Conservation (phyloP, 371 early-diverging fungal species). For the Globomyces sp. region DNA sequence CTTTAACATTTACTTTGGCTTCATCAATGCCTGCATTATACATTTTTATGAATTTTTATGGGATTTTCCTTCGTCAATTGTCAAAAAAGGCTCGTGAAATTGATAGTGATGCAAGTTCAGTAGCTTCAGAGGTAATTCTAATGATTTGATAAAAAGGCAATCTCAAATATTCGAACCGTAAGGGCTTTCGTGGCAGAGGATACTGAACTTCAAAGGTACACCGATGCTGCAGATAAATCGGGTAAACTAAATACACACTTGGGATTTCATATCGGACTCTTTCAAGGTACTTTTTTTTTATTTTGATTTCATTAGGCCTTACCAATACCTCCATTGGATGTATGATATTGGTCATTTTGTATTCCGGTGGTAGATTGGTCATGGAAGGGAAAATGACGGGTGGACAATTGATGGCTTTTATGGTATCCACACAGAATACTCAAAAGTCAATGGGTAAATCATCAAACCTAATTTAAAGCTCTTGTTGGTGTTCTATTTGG, state of each 20-base stretch:
- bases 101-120: conserved; percentile 60
- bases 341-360: conserved; percentile 69
- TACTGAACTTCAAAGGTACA: conserved; percentile 61
- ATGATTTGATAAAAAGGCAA: conserved; percentile 21
- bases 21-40: conserved; percentile 69
- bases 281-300: conserved; percentile 50
- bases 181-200: conserved; percentile 72
- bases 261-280: conserved; percentile 76
- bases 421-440: conserved; percentile 74
- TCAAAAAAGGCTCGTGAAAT: conserved; percentile 52
- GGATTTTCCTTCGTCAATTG: conserved; percentile 63
- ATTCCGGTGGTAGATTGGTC: conserved; percentile 72
- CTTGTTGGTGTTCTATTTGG: conserved; percentile 74
- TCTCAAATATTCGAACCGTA: conserved; percentile 72
- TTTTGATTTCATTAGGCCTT: conserved; percentile 33
- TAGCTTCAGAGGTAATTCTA: conserved; percentile 58
- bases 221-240: conserved; percentile 46
- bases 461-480: conserved; percentile 19
- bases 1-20: conserved; percentile 63
- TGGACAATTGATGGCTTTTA: conserved; percentile 59
- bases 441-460: conserved; percentile 57
- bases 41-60: conserved; percentile 65
- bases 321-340: conserved; percentile 69
- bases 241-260: conserved; percentile 49
- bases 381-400: conserved; percentile 61